Percentiles rank a stretch among this genome's conserved stretches.
Evolutionary conservation across 805 yeast genomes (phyloP).

Genomic region (Pichia scutulata): DNA sequence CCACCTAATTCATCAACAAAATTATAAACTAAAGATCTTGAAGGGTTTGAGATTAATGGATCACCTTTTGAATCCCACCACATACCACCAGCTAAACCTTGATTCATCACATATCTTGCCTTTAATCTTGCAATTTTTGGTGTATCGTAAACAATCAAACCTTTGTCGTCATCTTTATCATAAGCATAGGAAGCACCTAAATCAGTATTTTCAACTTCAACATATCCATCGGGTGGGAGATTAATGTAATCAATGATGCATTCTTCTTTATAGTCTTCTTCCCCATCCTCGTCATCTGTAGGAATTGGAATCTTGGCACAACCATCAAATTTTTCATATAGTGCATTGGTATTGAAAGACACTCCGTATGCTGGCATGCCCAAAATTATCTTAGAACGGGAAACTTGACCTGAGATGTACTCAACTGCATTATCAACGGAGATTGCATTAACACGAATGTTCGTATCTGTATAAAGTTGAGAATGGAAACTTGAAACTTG

Average conservation of each 20-base stretch:
- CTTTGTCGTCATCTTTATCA: slow-evolving; percentile 24
- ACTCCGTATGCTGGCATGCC: slow-evolving; percentile 90
- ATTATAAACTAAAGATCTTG: slow-evolving; percentile 35
- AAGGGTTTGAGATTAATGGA: slow-evolving; percentile 21
- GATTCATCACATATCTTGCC: slow-evolving; percentile 45
- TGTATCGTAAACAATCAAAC: slow-evolving; percentile 62
- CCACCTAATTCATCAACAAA: slow-evolving; percentile 38
- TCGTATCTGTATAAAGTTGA: slow-evolving; percentile 38
- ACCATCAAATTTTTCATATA: slow-evolving; percentile 11
- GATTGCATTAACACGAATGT: slow-evolving; percentile 20
- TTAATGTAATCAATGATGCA: slow-evolving; percentile 19
- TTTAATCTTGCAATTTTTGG: slow-evolving; percentile 44
- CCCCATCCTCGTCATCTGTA: slow-evolving; percentile 6
- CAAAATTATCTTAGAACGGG: slow-evolving; percentile 44
- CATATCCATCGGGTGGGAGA: slow-evolving; percentile 21
- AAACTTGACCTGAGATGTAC: slow-evolving; percentile 21
- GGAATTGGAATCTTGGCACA: slow-evolving; percentile 17
- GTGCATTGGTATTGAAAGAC: slow-evolving; percentile 14
- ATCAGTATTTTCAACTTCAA: slow-evolving; percentile 44
- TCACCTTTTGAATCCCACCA: slow-evolving; percentile 96
- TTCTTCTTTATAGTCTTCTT: slow-evolving; percentile 3
- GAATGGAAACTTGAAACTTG: slow-evolving; percentile 56
- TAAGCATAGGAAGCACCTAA: slow-evolving; percentile 51
- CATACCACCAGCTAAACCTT: slow-evolving; percentile 72
- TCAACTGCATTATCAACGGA: slow-evolving; percentile 40